phyloP scores from a whole-genome alignment of 1,284 basidiomycete species.

The Leccinum colubrinum region DNA sequence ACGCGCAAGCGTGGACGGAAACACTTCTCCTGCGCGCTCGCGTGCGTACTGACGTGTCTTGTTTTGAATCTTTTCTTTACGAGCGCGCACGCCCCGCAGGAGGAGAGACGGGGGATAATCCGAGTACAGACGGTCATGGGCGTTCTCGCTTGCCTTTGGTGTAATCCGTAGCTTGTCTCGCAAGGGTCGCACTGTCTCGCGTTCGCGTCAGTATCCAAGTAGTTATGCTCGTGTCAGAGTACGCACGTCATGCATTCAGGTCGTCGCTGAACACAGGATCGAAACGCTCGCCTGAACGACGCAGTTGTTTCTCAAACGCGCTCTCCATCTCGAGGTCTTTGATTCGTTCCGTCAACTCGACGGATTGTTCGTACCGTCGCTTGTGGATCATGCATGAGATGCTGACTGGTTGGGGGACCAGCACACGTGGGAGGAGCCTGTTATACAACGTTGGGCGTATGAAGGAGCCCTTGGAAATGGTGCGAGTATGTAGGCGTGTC shows the following conservation, averaged over 20 bases:
- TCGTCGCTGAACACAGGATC: conserved; percentile 22
- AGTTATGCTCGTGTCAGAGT: background rate
- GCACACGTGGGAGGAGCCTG: conserved; percentile 61
- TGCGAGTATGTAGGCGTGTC: conserved; percentile 48
- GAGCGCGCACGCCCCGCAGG: conserved; percentile 48
- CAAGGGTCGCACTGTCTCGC: conserved; percentile 23
- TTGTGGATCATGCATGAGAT: conserved; percentile 68
- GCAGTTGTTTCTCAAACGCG: conserved; percentile 49
- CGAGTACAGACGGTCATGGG: conserved; percentile 38
- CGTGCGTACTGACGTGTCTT: conserved; percentile 58
- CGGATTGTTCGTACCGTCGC: conserved; percentile 39
- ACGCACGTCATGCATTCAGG: conserved; percentile 29
- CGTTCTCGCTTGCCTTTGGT: conserved; percentile 34
- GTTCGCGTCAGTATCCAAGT: conserved; percentile 8
- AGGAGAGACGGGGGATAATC: conserved; percentile 51
- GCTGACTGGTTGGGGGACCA: conserved; percentile 72
- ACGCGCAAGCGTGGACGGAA: conserved; percentile 44
- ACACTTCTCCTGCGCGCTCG: conserved; percentile 59
- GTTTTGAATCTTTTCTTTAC: conserved; percentile 56
- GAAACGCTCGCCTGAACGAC: conserved; percentile 12
- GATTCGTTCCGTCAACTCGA: conserved; percentile 35
- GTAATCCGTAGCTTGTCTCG: conserved; percentile 28
- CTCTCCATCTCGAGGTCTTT: conserved; percentile 53
- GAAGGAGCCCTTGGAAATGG: conserved; percentile 68
- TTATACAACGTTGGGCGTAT: conserved; percentile 62